These are phyloP conservation scores for Chrysanthemum makinoi DNA, from an alignment of 129 eudicot species.

Conservation along the genomic window DNA sequence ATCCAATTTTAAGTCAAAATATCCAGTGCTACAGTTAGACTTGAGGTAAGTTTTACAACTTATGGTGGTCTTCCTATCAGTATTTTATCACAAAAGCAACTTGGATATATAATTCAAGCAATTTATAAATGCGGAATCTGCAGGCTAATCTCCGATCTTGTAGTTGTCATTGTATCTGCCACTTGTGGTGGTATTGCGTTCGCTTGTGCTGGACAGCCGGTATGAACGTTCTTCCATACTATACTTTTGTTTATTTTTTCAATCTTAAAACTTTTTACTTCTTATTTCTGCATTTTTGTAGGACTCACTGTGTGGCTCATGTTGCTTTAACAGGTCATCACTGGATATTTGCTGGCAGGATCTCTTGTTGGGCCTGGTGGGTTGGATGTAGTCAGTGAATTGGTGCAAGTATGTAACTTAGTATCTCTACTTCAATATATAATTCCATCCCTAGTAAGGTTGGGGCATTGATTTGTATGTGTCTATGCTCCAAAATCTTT, in stretches of 20 bases:
- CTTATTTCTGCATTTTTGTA: slow-evolving; percentile 3
- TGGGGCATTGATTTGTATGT: too few relatives aligned
- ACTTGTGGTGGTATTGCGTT: slow-evolving; percentile 99
- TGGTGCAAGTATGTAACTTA: slow-evolving; percentile 79
- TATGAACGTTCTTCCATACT: slow-evolving; percentile 38
- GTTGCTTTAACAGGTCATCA: slow-evolving; percentile 64
- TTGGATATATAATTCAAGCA: slow-evolving; percentile 1
- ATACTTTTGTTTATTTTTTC: slow-evolving; percentile 13
- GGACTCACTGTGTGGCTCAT: slow-evolving; percentile 15
- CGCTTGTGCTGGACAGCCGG: slow-evolving; percentile 99
- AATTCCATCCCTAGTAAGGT: too few relatives aligned
- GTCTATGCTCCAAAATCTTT: too few relatives aligned
- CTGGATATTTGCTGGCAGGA: slow-evolving; percentile 97
- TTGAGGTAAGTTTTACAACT: slow-evolving; percentile 50
- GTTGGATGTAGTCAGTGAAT: slow-evolving; percentile 80
- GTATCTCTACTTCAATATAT: neutral
- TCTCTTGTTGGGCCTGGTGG: slow-evolving; percentile 99
- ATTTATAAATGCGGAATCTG: slow-evolving; percentile 25
- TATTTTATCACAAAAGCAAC: slow-evolving; percentile 15
- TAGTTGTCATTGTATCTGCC: slow-evolving; percentile 97
- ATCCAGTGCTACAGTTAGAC: slow-evolving; percentile 92
- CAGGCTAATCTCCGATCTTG: slow-evolving; percentile 96
- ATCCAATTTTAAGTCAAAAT: slow-evolving; percentile 91
- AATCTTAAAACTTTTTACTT: slow-evolving; percentile 7
- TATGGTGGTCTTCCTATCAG: neutral